Percentiles rank a stretch among this genome's conserved stretches.
Evolutionary conservation across 768 basidiomycete species (phyloP).

Genomic region (Megacollybia marginata): DNA sequence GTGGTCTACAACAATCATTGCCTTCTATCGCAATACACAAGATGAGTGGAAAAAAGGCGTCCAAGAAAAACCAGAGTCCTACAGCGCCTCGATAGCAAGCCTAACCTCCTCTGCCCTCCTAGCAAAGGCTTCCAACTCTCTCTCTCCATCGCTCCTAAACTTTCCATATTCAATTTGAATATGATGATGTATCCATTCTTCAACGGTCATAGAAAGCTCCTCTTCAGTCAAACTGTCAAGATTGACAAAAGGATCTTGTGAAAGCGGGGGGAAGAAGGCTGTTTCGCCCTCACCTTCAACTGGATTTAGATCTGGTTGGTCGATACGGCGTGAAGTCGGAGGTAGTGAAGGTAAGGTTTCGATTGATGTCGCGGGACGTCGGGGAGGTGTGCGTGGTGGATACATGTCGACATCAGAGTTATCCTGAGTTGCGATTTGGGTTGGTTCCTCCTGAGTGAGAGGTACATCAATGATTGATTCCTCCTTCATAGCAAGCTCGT

Average conservation of each 20-base stretch:
- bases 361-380: background rate
- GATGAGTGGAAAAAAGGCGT: too few relatives aligned
- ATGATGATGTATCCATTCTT: conserved; percentile 47
- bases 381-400: background rate
- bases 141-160: conserved; percentile 30
- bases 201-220: conserved; percentile 44
- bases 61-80: background rate
- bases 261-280: background rate
- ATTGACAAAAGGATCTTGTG: background rate
- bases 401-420: background rate
- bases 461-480: background rate
- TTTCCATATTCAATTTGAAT: conserved; percentile 33
- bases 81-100: background rate
- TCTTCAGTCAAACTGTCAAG: conserved; percentile 24
- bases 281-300: background rate
- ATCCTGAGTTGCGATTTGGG: background rate
- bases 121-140: background rate
- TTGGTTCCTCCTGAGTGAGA: background rate
- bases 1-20: too few relatives aligned
- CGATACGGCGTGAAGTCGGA: too few relatives aligned
- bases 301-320: background rate
- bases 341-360: background rate
- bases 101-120: background rate
- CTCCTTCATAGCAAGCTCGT: background rate
- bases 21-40: too few relatives aligned